Evolutionary conservation across 2,329 filamentous ascomycete genomes (phyloP).

Genomic region (Fusarium lateritium): DNA sequence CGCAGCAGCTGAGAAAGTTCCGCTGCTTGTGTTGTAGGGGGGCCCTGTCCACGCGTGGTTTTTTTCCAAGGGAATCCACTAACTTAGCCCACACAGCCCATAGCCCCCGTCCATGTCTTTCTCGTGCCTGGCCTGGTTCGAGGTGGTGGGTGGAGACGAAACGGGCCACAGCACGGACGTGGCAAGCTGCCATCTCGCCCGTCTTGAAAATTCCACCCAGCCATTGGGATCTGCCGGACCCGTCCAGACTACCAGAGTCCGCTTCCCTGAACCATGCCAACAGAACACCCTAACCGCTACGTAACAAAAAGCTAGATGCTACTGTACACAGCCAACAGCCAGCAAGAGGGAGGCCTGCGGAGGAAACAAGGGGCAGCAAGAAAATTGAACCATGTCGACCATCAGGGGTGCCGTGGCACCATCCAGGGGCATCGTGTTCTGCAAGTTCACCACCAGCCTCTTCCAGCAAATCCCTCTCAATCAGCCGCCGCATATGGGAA

Average conservation of each 20-base stretch:
- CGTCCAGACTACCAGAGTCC: conserved; percentile 25
- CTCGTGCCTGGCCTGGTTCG: conserved; percentile 33
- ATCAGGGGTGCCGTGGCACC: conserved; percentile 44
- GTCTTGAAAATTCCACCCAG: conserved; percentile 16
- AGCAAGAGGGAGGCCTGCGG: conserved; percentile 27
- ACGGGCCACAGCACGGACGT: conserved; percentile 43
- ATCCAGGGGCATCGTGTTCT: conserved; percentile 34
- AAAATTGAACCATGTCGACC: conserved; percentile 27
- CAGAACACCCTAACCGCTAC: conserved; percentile 33
- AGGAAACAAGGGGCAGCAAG: conserved; percentile 13
- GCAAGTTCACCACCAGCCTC: conserved; percentile 21
- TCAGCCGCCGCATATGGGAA: conserved; percentile 5
- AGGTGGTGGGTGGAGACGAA: conserved; percentile 30
- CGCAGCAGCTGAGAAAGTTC: conserved; percentile 30
- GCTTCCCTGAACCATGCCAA: conserved; percentile 36
- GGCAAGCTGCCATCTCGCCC: conserved; percentile 42
- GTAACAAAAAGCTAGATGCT: conserved; percentile 26
- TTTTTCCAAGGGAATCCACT: conserved; percentile 33
- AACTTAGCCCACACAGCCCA: conserved; percentile 16
- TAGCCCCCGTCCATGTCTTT: conserved; percentile 29
- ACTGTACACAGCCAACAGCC: conserved; percentile 1
- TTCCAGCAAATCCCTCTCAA: conserved; percentile 7
- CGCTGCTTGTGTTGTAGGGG: conserved; percentile 15
- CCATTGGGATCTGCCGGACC: conserved; percentile 44
- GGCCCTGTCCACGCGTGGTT: conserved; percentile 43